Base-by-base conservation (phyloP, 371 early-diverging fungal species). In the Mucor sp. region DNA sequence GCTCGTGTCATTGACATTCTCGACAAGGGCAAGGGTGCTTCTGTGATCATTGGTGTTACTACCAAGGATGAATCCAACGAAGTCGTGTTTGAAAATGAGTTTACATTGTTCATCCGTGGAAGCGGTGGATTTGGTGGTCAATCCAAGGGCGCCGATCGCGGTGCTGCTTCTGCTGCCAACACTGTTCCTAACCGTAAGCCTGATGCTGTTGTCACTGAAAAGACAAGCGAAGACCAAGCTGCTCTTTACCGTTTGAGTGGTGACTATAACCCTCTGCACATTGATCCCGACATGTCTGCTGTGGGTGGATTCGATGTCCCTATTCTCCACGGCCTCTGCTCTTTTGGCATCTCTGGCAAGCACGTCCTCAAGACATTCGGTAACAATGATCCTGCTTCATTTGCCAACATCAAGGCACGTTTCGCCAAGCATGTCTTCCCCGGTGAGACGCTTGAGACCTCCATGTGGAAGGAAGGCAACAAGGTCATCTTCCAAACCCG, bases 251-350 rank as follows among this genome's bases (percentile, higher is more conserved):
- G 99, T 39, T 81, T 96, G 70, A 85, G 85, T 19, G 94, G 94
- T 75, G 95, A 95, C 77, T 89, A 79, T 75, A 95, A 95, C 66
- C 97, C 97, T 61, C 84, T 98, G 67, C 99, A 99, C 80, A 91
- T 99, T 71, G 98, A 98, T 75, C 97, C 98, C 21, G 79, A 84
- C n/a, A 95, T 98, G 95, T 88, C 95, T 37, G 83, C 90, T 39
- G 85, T 97, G 53, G 99, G 97, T 62, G 96, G 97, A 12, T 99
- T 98, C 76, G 91, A 97, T 27, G 90, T 91, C 2, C 99, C 99
- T 5, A 98, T 99, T 68, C 84, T 98, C 43, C 99, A 99, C 71
- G 99, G 99, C 21, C 85, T 99, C 60, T 95, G 95, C 83, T 87
- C 94, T 2, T 94, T 93, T 69, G 99, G 97, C 69, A 85, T 95